phyloP scores from a whole-genome alignment of 805 yeast genomes.

The Candida ponderosae region DNA sequence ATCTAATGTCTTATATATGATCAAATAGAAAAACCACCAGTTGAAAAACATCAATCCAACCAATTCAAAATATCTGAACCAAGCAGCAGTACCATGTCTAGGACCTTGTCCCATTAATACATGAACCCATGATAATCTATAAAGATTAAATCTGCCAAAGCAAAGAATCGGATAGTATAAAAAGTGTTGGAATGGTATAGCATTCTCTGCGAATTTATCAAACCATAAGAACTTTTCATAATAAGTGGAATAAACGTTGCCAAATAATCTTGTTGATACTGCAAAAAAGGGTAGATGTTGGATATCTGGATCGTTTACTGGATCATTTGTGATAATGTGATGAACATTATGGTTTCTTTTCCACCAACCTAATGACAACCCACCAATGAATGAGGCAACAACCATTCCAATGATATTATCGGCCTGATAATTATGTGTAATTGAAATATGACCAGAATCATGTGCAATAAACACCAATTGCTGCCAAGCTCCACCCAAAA shows the following conservation, averaged over 20 bases:
- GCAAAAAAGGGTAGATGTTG: conserved; percentile 91
- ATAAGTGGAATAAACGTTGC: conserved; percentile 69
- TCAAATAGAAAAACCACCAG: conserved; percentile 74
- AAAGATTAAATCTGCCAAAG: conserved; percentile 82
- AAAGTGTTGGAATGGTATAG: conserved; percentile 61
- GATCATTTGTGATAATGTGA: conserved; percentile 86
- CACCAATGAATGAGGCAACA: conserved; percentile 79
- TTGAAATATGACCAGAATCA: conserved; percentile 83
- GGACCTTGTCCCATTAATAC: conserved; percentile 75
- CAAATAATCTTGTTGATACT: conserved; percentile 64
- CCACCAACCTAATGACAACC: conserved; percentile 92
- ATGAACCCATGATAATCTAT: conserved; percentile 75
- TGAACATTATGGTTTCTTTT: conserved; percentile 91
- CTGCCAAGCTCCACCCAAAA: conserved; percentile 79
- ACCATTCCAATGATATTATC: conserved; percentile 71
- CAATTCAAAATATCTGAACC: conserved; percentile 76
- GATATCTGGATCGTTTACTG: conserved; percentile 90
- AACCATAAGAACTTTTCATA: conserved; percentile 62
- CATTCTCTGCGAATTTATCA: conserved; percentile 51
- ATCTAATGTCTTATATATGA: conserved; percentile 44
- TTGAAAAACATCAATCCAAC: conserved; percentile 61
- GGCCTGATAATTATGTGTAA: conserved; percentile 69
- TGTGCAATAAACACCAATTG: conserved; percentile 84
- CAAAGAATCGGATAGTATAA: conserved; percentile 71
- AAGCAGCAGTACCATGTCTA: conserved; percentile 71